Percentiles rank a stretch among this genome's conserved stretches.
Conservation (phyloP, 495 filamentous ascomycete genomes). For the Tuber brumale region DNA sequence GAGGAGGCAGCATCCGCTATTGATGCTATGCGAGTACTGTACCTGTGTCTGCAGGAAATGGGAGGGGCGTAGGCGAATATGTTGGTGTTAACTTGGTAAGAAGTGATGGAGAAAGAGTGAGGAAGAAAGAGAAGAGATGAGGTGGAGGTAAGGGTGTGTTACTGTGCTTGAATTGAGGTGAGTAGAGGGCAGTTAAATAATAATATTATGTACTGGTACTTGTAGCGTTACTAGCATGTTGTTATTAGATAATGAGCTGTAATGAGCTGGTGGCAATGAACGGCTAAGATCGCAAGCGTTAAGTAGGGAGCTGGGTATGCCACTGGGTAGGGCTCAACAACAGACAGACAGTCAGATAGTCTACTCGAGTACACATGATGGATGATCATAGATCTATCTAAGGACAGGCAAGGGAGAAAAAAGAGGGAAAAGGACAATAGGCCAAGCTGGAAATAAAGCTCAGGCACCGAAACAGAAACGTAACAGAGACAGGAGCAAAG, state of each 20-base stretch:
- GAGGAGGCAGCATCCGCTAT: background rate
- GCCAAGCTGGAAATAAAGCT: conserved; percentile 13
- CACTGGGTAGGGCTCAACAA: background rate
- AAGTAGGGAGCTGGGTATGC: background rate
- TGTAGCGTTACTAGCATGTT: background rate
- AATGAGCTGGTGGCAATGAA: background rate
- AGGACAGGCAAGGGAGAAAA: background rate
- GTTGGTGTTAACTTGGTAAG: background rate
- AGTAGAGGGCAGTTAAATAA: background rate
- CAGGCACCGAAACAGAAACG: conserved; percentile 38
- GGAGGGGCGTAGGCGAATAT: background rate
- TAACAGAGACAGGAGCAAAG: conserved; percentile 40
- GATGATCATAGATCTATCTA: background rate
- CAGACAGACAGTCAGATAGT: background rate
- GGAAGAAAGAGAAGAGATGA: background rate
- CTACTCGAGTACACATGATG: background rate
- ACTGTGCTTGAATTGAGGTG: background rate
- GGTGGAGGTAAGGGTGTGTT: background rate
- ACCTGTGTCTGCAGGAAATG: background rate
- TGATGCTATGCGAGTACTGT: background rate
- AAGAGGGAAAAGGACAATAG: conserved; percentile 13
- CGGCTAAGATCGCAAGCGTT: background rate
- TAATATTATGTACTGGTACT: background rate
- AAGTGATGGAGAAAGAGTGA: background rate
- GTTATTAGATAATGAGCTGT: background rate